These are phyloP conservation scores for Opeltia flavorubescens DNA, from an alignment of 495 filamentous ascomycete genomes.

Conservation along the genomic window DNA sequence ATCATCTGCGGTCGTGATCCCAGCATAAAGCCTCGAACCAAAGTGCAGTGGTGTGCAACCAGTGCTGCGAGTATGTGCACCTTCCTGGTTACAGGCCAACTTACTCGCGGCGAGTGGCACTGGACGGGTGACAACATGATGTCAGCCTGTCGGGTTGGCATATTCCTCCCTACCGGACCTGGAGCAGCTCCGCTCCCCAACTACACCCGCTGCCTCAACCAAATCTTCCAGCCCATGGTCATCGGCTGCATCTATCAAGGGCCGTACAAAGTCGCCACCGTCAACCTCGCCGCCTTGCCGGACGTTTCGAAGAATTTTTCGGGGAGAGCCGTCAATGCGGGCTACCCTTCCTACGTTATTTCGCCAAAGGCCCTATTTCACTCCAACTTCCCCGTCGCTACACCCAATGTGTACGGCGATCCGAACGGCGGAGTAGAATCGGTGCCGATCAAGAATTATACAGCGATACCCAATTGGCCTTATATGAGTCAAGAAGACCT, in stretches of 20 bases:
- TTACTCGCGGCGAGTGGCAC: not conserved
- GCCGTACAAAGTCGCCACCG: not conserved
- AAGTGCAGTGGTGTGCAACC: not conserved
- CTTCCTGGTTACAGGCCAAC: not conserved
- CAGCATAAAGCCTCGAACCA: not conserved
- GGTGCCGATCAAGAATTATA: too few relatives aligned
- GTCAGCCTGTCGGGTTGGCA: not conserved
- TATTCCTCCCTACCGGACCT: not conserved
- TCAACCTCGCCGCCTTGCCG: not conserved
- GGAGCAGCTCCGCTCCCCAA: not conserved
- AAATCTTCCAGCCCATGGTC: not conserved
- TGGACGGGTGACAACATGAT: not conserved
- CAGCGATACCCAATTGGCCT: too few relatives aligned
- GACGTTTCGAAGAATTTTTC: not conserved
- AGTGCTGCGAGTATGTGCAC: not conserved
- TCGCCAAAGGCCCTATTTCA: not conserved
- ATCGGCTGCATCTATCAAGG: not conserved
- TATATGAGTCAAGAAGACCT: too few relatives aligned
- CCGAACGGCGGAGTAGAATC: too few relatives aligned
- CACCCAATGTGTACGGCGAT: not conserved
- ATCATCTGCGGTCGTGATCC: not conserved
- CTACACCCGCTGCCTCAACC: not conserved
- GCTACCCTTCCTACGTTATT: not conserved
- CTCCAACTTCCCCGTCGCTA: not conserved
- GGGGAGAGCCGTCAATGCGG: not conserved